Conservation (phyloP, 1,139 yeast species). For the Hyphopichia fennica region DNA sequence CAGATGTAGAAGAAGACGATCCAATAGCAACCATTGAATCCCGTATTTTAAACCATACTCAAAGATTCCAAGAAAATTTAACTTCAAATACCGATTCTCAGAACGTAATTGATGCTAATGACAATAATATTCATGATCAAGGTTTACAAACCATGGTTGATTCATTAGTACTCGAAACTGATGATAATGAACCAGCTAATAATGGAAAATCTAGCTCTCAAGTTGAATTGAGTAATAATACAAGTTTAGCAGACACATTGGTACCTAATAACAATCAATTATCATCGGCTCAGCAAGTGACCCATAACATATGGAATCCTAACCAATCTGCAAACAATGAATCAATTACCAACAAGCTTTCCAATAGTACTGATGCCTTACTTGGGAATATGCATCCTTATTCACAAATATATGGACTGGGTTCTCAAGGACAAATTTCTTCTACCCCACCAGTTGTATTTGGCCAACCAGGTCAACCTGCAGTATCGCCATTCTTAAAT, state of each 20-base stretch:
- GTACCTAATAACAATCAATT: neutral
- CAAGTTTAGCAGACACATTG: neutral
- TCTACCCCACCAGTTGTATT: neutral
- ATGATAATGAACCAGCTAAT: no score
- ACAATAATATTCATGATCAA: neutral
- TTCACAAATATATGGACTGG: constrained; percentile 1
- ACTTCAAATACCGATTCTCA: neutral
- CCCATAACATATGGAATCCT: constrained; percentile 1
- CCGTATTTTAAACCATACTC: constrained; percentile 27
- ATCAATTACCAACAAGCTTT: neutral
- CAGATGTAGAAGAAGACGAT: constrained; percentile 4
- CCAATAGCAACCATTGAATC: constrained; percentile 31
- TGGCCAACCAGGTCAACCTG: neutral
- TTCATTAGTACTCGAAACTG: constrained; percentile 10
- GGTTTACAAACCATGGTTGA: constrained; percentile 19
- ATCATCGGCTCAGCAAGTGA: neutral
- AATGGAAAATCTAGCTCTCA: neutral
- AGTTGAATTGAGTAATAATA: neutral
- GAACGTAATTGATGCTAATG: constrained; percentile 4
- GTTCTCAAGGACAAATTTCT: neutral
- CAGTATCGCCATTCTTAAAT: no score
- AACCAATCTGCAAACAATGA: neutral
- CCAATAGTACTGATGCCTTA: neutral
- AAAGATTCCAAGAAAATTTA: neutral
- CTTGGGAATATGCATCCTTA: neutral